Base-by-base conservation (phyloP, 192 early-diverging fungal species). In the Entomortierella lignicola region DNA sequence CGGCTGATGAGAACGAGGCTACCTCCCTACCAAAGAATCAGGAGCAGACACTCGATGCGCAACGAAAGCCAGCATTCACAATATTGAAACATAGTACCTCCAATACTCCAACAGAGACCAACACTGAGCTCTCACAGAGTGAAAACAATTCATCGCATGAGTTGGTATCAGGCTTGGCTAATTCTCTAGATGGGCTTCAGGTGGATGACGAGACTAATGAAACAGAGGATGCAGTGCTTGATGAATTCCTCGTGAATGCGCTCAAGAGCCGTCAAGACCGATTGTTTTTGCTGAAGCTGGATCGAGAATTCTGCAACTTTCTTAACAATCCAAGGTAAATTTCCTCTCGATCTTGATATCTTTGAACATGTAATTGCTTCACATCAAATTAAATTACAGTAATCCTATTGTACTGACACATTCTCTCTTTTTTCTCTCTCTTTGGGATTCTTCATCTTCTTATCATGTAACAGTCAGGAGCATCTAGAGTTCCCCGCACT, bases 281-380 rank as follows among this genome's bases (percentile, higher is more conserved):
- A 47, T 63, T 89, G 43, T 92, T 93, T 60, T 57, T 94, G 39
- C 81, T 94, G 20, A 91, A 90, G 69, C 64, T 91, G 26, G 92
- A 94, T 63, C 69, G 85, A 37, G 87, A 93, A 50, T 82, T 92
- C 57, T 84, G 84, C 64, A 74, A 39, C 26, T 91, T 93, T 67
- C 83, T 91, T 25, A 84, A 85, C 44, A 84, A 90, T 30, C 58
- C 83, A 54, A 77, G 80, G 91, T 91, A 83, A 73, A 62, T 10
- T 42, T 42, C 6, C 39, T 42, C 39, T 42, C 39, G 39, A 10
- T 13, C 6, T 42, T 42, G 13, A 10, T 13, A 42, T 42, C 39
- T 42, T 13, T 42, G 8, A 42, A 42, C 39, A 10, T 13, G n/a
- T n/a, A n/a, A n/a, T n/a, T n/a, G n/a, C n/a, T n/a, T n/a, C n/a